Base-by-base conservation (phyloP, 2,329 filamentous ascomycete genomes). In the Diaporthe amygdali region DNA sequence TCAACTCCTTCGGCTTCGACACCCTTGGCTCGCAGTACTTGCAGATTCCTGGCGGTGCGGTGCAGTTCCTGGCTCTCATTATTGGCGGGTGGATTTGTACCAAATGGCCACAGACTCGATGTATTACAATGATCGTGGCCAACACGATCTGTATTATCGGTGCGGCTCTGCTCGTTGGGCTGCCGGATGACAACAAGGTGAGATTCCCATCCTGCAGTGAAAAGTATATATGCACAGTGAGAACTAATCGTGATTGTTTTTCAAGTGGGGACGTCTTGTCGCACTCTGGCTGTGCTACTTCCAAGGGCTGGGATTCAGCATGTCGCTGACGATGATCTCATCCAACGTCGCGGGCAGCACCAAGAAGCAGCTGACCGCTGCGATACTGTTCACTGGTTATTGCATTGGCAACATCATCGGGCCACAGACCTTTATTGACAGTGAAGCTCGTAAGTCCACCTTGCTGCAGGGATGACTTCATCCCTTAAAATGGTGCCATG, bases 21-120 rank as follows among this genome's bases (percentile, higher is more conserved):
- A 75, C 77, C 2, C 75, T 80, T 20, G 74, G 74, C 71, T 76
- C 71, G 61, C 72, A 73, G 70, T 73, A 73, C 55, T 51, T 91
- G 5, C 87, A 90, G 73, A 91, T 91, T 67, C 88, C 89, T 0
- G 88, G 88, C 15, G 88, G 88, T 15, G 87, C 86, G 0, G 84
- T 90, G 1, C 87, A 90, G 71, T 89, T 90, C 74, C 75, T 88
- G 2, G 84, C 87, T 0, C 79, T 89, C 0, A 77, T 90, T 6
- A 75, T 81, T 2, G 87, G 87, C 0, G 87, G 87, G 12, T 83
- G 82, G 67, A 79, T 90, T 22, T 88, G 87, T 74, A 87, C 84
- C 0, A 81, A 81, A 25, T 89, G 80, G 75, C 87, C 87, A 2
- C 85, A 86, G 74, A 81, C 83, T 0, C 81, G 88, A 8, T 89